Conservation (phyloP, 768 basidiomycete species). For the Tulasnella sp. region DNA sequence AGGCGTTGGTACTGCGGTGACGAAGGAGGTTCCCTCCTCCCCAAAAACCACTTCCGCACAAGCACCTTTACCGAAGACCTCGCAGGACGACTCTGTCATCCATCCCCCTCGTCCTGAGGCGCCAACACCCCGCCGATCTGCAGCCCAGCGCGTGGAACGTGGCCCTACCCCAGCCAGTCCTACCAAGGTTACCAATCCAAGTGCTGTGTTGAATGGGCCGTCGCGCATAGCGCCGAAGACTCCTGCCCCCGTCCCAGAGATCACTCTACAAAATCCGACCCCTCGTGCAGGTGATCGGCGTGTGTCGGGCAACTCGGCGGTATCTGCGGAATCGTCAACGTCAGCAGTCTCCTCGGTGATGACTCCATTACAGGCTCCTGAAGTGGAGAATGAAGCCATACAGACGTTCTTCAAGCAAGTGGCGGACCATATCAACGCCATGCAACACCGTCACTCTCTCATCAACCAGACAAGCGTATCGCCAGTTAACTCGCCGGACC, state of each 20-base stretch:
- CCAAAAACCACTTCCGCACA: neutral
- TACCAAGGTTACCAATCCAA: neutral
- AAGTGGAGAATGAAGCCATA: constrained; percentile 60
- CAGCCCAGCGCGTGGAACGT: neutral
- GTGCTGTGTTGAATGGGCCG: neutral
- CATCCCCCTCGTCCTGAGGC: constrained; percentile 25
- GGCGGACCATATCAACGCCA: constrained; percentile 61
- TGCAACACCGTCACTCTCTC: constrained; percentile 43
- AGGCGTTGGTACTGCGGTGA: neutral
- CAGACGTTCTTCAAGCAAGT: constrained; percentile 80
- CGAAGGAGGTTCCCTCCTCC: neutral
- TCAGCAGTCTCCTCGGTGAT: constrained; percentile 25
- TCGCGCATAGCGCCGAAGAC: neutral
- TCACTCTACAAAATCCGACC: constrained; percentile 21
- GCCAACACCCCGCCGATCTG: constrained; percentile 18
- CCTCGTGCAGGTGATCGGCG: neutral
- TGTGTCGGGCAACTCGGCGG: neutral
- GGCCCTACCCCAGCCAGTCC: neutral
- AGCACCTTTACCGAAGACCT: neutral
- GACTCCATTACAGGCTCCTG: constrained; percentile 46
- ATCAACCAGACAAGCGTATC: constrained; percentile 8
- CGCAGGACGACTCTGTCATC: neutral
- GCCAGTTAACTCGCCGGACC: constrained; percentile 1
- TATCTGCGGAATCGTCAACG: neutral
- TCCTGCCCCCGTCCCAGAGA: constrained; percentile 20